Base-by-base conservation (phyloP, 139 green algal species). In the Closterium sp. region DNA sequence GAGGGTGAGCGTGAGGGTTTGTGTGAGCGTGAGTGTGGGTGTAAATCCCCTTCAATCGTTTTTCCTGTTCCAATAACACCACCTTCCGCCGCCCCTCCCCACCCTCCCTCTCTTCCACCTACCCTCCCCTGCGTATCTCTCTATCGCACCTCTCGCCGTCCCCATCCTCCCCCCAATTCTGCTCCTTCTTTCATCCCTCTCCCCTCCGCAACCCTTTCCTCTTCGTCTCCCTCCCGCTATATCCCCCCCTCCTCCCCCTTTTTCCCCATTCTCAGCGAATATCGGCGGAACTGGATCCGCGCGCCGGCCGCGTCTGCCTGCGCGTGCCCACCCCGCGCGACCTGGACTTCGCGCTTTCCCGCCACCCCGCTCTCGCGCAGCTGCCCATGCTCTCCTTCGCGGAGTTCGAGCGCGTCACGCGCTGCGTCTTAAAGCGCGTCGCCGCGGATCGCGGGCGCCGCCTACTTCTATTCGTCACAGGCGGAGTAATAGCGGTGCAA, bases 401-500 rank as follows among this genome's bases (percentile, higher is more conserved):
- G n/a, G 84, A 87, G n/a, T 87, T 87, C 28, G 84, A 87, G 84
- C n/a, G n/a, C 84, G n/a, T 87, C 84, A 32, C n/a, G 4, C 84
- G 84, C 84, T 30, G n/a, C n/a, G n/a, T 87, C n/a, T 31, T 87
- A 30, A 87, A 87, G 84, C 84, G 84, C 84, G 84, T 87, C n/a
- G 84, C 84, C n/a, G 84, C 28, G 21, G 84, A 87, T 31, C 84
- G 84, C 84, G 84, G 84, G n/a, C 84, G 84, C 21, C 84, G 84
- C 84, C 84, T 87, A 13, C 84, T 87, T 21, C 84, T 87, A 1
- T 87, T 87, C 28, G 84, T 87, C 5, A 24, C 84, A 24, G 84
- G n/a, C 17, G 84, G 84, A 13, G 84, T 87, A 6, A 24, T 31
- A 24, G 84, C 84, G 84, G 84, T 87, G 84, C 84, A 87, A 24